Evolutionary conservation across 352 stramenopile species (phyloP), one percentile per base, ranked within the genome.

Genomic region (Phytophthora ramorum): DNA sequence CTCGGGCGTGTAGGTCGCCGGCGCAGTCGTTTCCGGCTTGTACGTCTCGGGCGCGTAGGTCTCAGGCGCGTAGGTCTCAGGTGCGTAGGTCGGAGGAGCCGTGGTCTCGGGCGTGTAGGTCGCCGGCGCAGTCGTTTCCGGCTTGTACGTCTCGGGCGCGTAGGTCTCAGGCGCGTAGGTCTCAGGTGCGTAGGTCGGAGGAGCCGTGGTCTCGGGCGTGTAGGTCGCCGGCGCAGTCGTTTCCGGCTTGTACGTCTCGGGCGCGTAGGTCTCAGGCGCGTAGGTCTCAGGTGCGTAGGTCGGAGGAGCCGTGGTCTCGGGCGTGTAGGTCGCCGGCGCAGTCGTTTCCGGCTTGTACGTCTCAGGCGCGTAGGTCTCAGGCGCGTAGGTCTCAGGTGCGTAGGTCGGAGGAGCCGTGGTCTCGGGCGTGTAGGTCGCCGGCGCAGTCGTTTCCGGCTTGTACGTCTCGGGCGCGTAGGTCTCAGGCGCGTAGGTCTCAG

Each of bases 211-310:
- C 17, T 53, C 30, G 13, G 53, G 53, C 41, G 40, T 4, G 40
- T 61, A 61, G 0, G n/a, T n/a, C n/a, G n/a, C n/a, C n/a, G n/a
- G n/a, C n/a, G n/a, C n/a, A n/a, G n/a, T n/a, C n/a, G n/a, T n/a
- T n/a, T n/a, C n/a, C n/a, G n/a, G n/a, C n/a, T n/a, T n/a, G n/a
- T n/a, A n/a, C n/a, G 53, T 61, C 52, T 24, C 45, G 45, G 47
- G 47, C 30, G 47, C 4, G 47, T 55, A 44, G 3, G 48, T 56
- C n/a, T 32, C 0, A n/a, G n/a, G n/a, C n/a, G n/a, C n/a, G n/a
- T n/a, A n/a, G n/a, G n/a, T n/a, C n/a, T n/a, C n/a, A n/a, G 53
- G 53, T 10, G 38, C 0, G 53, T 61, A 60, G 16, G 52, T 59
- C 24, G 26, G 10, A 2, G 52, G 52, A 12, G 52, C 38, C 17